Evolutionary conservation across 2,329 filamentous ascomycete species (phyloP), one percentile per base, ranked within the genome.

Genomic region (Incumbomyces delicatus): DNA sequence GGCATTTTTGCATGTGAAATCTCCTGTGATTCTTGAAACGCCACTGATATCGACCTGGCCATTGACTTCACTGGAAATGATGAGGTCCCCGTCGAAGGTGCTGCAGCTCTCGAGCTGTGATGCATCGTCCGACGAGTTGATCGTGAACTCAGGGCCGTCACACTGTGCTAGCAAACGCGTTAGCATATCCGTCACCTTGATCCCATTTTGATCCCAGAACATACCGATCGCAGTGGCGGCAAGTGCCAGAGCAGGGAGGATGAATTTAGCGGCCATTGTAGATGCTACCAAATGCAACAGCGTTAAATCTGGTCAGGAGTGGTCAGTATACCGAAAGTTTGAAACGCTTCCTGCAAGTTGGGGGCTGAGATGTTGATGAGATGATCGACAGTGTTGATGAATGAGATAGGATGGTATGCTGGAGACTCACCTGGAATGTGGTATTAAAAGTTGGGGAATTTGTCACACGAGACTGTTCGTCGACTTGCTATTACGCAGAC

Each of bases 41-140:
- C 81, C 80, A 58, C 77, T 69, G 54, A 95, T 66, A 46, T 70
- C 66, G 56, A 95, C 73, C 52, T 66, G 64, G 39, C 76, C 76
- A 43, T 73, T 66, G 33, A 80, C 73, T 43, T 64, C 62, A 32
- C 72, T 70, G 51, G 73, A 74, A 54, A 94, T 74, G 53, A 77
- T 73, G 51, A 95, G 71, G 63, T 77, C 74, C 60, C 84, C 87
- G 43, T 76, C 68, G 62, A 86, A 75, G 47, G 77, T 83, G n/a
- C 68, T 63, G 76, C 89, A 95, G 53, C 62, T 60, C 45, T 75
- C 64, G 50, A 90, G 69, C 48, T 77, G 80, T 61, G 85, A 75
- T 57, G 78, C 76, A 64, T 68, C 69, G 64, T 72, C 64, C 74
- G 69, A 87, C 73, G 56, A 77, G 80, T 50, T 38, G 64, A 71